phyloP scores from a whole-genome alignment of 495 filamentous ascomycete genomes.

The Xylaria acuta region DNA sequence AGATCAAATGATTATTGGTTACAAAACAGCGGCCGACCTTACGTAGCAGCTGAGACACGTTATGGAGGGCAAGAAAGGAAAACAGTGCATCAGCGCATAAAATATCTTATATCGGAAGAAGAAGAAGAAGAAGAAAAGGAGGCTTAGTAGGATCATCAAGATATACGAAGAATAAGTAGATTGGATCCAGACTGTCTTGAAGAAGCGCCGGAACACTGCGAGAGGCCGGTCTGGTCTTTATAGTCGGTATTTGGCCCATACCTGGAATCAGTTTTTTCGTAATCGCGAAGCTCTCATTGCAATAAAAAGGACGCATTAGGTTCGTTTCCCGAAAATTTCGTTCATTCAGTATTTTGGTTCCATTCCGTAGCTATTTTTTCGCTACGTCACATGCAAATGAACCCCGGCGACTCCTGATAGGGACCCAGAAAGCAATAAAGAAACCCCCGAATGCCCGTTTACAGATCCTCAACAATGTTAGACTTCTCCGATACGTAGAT shows the following conservation, averaged over 20 bases:
- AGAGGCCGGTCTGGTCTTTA: slow-evolving; percentile 15
- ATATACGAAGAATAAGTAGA: slow-evolving; percentile 16
- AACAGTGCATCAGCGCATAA: no score
- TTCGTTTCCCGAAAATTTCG: slow-evolving; percentile 31
- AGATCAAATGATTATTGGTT: not conserved
- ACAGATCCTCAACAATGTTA: slow-evolving; percentile 79
- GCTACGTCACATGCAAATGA: slow-evolving; percentile 68
- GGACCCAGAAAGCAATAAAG: slow-evolving; percentile 52
- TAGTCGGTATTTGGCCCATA: slow-evolving; percentile 14
- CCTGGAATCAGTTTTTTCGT: slow-evolving; percentile 21
- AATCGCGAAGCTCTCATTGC: slow-evolving; percentile 21
- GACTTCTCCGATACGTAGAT: slow-evolving; percentile 97
- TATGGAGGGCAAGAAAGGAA: not conserved
- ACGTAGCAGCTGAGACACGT: not conserved
- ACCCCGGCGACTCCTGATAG: slow-evolving; percentile 54
- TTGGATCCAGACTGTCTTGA: slow-evolving; percentile 6
- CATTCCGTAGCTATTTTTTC: slow-evolving; percentile 53
- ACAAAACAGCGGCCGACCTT: not conserved
- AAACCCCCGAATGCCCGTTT: slow-evolving; percentile 44
- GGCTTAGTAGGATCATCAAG: not conserved
- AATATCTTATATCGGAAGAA: not conserved
- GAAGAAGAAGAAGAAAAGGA: not conserved
- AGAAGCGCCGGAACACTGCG: slow-evolving; percentile 10
- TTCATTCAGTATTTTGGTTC: slow-evolving; percentile 49
- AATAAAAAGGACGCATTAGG: slow-evolving; percentile 21